Percentiles rank a stretch among this genome's conserved stretches.
These are phyloP conservation scores for Lecanoromycetidae sp. DNA, from an alignment of 2,329 filamentous ascomycete species.

Conservation along the genomic window DNA sequence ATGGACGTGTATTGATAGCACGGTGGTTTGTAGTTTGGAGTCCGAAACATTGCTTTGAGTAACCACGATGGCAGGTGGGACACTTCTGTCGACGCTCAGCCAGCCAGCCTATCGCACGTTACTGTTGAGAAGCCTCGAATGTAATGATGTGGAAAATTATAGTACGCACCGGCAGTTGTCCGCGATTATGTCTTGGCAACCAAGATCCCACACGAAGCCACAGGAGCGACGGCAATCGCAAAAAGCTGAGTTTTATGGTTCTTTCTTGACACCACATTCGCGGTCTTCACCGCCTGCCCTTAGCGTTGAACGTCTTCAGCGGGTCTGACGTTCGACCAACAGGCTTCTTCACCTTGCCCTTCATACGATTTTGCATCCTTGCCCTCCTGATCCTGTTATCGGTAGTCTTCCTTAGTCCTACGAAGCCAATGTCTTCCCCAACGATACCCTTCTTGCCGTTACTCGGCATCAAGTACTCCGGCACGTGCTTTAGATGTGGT, in stretches of 20 bases:
- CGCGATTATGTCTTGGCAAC: too few species aligned
- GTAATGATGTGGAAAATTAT: too few species aligned
- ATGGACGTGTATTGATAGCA: too few species aligned
- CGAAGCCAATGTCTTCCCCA: constrained; percentile 59
- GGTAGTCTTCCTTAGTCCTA: constrained; percentile 46
- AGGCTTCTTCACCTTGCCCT: constrained; percentile 39
- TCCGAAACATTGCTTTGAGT: background rate
- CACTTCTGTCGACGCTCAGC: too few species aligned
- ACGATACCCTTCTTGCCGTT: constrained; percentile 59
- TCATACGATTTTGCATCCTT: constrained; percentile 33
- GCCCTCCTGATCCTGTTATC: constrained; percentile 39
- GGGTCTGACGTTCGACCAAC: constrained; percentile 64
- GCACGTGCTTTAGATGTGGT: constrained; percentile 83
- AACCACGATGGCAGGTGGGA: background rate
- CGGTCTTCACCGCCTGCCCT: constrained; percentile 3
- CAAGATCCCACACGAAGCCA: too few species aligned
- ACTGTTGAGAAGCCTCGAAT: too few species aligned
- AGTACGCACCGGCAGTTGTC: too few species aligned
- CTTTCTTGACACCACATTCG: too few species aligned
- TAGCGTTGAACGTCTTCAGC: constrained; percentile 73
- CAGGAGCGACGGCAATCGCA: background rate
- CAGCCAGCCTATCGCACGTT: too few species aligned
- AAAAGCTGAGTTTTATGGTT: background rate
- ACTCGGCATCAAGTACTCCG: constrained; percentile 78
- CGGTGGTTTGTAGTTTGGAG: too few species aligned